These are phyloP conservation scores for Paracoccidioides lutzii DNA, from an alignment of 2,329 filamentous ascomycete genomes.

Conservation along the genomic window DNA sequence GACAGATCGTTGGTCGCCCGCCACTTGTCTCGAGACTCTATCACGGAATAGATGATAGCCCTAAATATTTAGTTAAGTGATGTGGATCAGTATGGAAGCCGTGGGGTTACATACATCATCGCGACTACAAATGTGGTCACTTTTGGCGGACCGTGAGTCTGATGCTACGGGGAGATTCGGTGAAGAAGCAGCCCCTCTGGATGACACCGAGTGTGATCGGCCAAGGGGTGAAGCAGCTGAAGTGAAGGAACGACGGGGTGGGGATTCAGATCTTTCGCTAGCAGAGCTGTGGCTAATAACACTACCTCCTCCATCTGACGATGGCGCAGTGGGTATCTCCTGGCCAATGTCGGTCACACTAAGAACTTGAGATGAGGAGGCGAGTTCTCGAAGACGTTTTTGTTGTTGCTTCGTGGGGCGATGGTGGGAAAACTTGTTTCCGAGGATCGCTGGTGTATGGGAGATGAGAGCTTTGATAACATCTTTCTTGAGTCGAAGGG, in stretches of 20 bases:
- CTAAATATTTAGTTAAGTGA: background rate
- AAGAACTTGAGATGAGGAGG: constrained; percentile 59
- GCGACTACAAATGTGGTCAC: constrained; percentile 26
- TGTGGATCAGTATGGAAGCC: background rate
- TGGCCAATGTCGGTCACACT: constrained; percentile 22
- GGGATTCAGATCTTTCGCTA: constrained; percentile 26
- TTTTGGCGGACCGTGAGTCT: constrained; percentile 25
- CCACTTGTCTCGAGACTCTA: background rate
- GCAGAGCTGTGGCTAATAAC: constrained; percentile 27
- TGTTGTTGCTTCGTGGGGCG: constrained; percentile 69
- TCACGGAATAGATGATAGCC: background rate
- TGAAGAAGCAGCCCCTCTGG: constrained; percentile 6
- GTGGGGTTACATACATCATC: constrained; percentile 23
- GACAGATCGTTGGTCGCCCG: background rate
- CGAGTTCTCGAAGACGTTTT: constrained; percentile 66
- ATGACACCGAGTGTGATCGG: constrained; percentile 23
- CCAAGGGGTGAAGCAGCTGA: constrained; percentile 26
- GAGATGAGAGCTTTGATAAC: constrained; percentile 88
- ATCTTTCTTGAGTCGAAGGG: constrained; percentile 83
- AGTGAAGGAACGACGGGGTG: constrained; percentile 24
- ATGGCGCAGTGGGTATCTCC: constrained; percentile 2
- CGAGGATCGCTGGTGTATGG: constrained; percentile 89
- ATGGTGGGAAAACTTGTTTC: constrained; percentile 90
- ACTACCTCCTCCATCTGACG: constrained; percentile 21
- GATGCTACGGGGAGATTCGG: background rate